These are phyloP conservation scores for Thraustochytrium sp. DNA, from an alignment of 352 stramenopile genomes.

Conservation along the genomic window DNA sequence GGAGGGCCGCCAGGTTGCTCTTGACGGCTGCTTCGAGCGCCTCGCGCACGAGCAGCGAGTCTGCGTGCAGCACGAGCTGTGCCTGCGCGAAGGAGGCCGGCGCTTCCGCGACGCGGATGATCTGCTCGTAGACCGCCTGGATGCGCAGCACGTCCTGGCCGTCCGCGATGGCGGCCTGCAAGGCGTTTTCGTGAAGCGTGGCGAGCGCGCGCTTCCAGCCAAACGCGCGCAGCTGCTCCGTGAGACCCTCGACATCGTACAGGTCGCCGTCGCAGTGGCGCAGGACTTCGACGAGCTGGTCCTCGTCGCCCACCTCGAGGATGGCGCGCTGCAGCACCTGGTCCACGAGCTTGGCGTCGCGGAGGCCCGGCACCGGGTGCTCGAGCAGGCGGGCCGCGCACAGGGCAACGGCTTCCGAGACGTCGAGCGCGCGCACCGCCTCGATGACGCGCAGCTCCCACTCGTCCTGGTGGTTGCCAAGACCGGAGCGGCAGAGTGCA, in stretches of 20 bases:
- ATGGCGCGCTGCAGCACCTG: neutral
- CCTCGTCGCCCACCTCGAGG: neutral
- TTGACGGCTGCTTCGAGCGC: slow-evolving; percentile 10
- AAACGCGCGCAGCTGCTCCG: slow-evolving; percentile 20
- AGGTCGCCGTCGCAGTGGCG: slow-evolving; percentile 1
- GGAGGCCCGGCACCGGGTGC: neutral
- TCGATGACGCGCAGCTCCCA: slow-evolving; percentile 30
- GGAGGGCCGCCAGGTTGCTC: neutral
- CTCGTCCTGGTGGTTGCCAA: neutral
- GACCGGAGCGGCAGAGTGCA: neutral
- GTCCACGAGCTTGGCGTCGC: neutral
- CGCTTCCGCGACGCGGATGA: neutral
- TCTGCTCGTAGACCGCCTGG: slow-evolving; percentile 30
- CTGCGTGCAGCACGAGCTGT: neutral
- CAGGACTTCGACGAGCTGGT: neutral
- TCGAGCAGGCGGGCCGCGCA: neutral
- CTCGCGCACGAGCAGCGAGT: neutral
- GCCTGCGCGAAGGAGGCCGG: neutral
- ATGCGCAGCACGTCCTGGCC: slow-evolving; percentile 1
- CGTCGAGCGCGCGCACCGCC: neutral
- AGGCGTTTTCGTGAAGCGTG: slow-evolving; percentile 1
- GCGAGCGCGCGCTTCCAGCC: slow-evolving; percentile 8
- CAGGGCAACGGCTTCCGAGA: neutral
- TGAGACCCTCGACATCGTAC: slow-evolving; percentile 36
- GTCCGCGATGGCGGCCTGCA: neutral